Base-by-base conservation (phyloP, 345 rosid genomes). In the Erysimum cheiranthoides region DNA sequence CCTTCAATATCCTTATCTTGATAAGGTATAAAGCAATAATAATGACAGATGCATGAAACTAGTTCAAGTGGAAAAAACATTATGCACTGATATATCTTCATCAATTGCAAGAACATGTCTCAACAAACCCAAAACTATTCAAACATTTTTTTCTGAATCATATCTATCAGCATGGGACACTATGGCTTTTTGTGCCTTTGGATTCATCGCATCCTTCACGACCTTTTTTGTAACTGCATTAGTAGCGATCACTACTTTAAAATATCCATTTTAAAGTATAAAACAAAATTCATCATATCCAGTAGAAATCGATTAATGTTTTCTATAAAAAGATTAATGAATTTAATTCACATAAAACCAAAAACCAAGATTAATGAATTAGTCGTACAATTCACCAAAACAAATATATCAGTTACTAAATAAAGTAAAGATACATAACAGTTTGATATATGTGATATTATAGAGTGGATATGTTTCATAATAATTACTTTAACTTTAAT, bases 101-200 rank as follows among this genome's bases (percentile, higher is more conserved):
- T 77, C 76, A 56, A 77, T 8, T 47, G 61, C 31, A 77, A 70
- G 36, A 56, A 61, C 40, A 63, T 76, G 80, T 76, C 80, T 70
- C 80, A 62, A 45, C 63, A 71, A 64, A 70, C 61, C 66, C 67
- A 56, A 71, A 64, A 77, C 66, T 54, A 56, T 63, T 36, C 61
- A 6, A 77, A 64, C 67, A 63, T 71, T 71, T 70, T 21, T 57
- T 63, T 45, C 51, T 70, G 76, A 77, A 70, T 77, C 76, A 64
- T 77, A 70, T 70, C 80, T 77, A 77, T 70, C 80, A 70, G 71
- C 71, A 77, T 77, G 76, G 80, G 76, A 63, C 76, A 77, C 53
- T 56, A 8, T 77, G 75, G 71, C 76, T 77, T 71, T 71, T 62
- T 77, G 28, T 62, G 58, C 50, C 30, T 63, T 77, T 70, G 58